Conservation (phyloP, 169 alveolate species). For the Neospora caninum region DNA sequence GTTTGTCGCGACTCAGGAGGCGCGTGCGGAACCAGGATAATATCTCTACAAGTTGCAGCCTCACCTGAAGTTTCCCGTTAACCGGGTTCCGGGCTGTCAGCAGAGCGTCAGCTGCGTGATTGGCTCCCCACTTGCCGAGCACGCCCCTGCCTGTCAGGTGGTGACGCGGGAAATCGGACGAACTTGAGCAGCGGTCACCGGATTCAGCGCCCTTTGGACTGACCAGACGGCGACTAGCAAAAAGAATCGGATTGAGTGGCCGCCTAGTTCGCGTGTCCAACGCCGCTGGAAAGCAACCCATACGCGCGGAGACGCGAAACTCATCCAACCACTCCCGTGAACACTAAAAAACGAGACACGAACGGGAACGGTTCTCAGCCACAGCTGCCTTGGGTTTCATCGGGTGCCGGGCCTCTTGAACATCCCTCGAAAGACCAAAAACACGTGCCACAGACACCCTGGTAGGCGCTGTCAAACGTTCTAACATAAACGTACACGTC, state of each 20-base stretch:
- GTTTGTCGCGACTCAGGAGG: too few relatives aligned
- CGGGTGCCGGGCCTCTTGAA: too few relatives aligned
- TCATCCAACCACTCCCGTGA: neutral
- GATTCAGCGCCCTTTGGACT: neutral
- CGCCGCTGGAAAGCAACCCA: neutral
- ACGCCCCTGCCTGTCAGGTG: constrained; percentile 57
- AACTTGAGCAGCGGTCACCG: neutral
- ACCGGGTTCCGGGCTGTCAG: constrained; percentile 42
- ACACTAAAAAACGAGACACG: neutral
- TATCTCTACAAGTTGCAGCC: neutral
- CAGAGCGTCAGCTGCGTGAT: constrained; percentile 61
- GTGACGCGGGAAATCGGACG: neutral
- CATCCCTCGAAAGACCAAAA: too few relatives aligned
- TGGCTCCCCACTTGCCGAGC: constrained; percentile 62
- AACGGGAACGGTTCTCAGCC: too few relatives aligned
- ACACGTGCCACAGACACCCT: too few relatives aligned
- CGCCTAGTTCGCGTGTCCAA: neutral
- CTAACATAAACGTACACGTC: too few relatives aligned
- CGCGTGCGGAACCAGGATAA: too few relatives aligned
- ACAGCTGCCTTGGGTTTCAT: too few relatives aligned
- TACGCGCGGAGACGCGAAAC: neutral
- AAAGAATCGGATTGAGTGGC: constrained; percentile 28
- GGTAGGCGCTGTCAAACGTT: too few relatives aligned
- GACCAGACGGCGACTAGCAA: neutral
- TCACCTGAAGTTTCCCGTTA: constrained; percentile 48